These are phyloP conservation scores for Talaromyces proteolyticus DNA, from an alignment of 495 filamentous ascomycete species.

Conservation along the genomic window DNA sequence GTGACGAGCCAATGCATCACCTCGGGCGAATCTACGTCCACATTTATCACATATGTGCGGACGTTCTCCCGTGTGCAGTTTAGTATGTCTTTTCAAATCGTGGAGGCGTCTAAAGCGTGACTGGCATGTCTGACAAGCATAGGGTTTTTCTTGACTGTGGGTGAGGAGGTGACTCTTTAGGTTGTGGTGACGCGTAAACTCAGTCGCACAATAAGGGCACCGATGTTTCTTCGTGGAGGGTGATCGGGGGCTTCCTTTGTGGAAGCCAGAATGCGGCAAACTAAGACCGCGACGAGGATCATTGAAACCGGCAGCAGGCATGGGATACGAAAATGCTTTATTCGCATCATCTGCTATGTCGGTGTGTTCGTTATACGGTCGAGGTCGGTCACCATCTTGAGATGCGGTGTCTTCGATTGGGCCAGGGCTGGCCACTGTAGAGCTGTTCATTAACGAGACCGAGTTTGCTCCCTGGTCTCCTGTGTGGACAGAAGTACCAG, in stretches of 20 bases:
- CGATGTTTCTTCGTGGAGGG: constrained; percentile 85
- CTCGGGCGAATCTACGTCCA: constrained; percentile 87
- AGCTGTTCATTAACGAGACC: constrained; percentile 28
- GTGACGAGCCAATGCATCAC: constrained; percentile 90
- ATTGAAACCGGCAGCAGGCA: constrained; percentile 36
- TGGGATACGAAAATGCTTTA: constrained; percentile 49
- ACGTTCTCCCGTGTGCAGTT: constrained; percentile 93
- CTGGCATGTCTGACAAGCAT: constrained; percentile 81
- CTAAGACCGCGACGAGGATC: constrained; percentile 64
- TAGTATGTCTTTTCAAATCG: constrained; percentile 92
- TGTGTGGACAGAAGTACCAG: constrained; percentile 23
- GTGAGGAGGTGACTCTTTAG: constrained; percentile 98
- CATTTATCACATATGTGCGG: constrained; percentile 93
- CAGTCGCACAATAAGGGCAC: constrained; percentile 91
- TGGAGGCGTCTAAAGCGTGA: constrained; percentile 88
- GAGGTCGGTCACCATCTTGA: constrained; percentile 35
- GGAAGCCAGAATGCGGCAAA: constrained; percentile 61
- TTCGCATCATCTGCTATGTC: constrained; percentile 39
- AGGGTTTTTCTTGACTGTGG: constrained; percentile 98
- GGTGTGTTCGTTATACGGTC: constrained; percentile 23
- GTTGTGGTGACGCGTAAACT: constrained; percentile 97
- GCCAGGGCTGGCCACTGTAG: constrained; percentile 41
- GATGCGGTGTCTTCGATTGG: constrained; percentile 39
- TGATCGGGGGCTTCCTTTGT: constrained; percentile 59
- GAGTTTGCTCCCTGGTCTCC: constrained; percentile 24